Percentiles rank a stretch among this genome's conserved stretches.
These are phyloP conservation scores for Serendipita indica DNA, from an alignment of 768 basidiomycete species.

Conservation along the genomic window DNA sequence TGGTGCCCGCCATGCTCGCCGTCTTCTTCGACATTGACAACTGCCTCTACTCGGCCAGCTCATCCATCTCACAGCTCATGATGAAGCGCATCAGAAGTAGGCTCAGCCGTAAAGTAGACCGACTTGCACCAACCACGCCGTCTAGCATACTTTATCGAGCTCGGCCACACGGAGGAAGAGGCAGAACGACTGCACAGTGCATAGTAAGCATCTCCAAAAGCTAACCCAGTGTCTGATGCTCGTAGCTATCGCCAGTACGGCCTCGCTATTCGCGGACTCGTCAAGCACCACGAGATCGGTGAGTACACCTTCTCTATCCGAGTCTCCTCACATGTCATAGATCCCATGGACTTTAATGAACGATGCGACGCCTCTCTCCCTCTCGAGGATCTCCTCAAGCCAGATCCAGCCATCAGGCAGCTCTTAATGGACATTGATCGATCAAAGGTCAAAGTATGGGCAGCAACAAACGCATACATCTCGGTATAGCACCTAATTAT, in stretches of 20 bases:
- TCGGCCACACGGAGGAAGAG: conserved; percentile 53
- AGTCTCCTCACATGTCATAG: conserved; percentile 23
- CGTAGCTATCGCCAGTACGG: conserved; percentile 35
- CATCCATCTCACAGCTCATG: conserved; percentile 67
- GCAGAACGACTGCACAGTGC: conserved; percentile 52
- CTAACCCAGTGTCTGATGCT: neutral
- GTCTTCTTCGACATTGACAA: conserved; percentile 84
- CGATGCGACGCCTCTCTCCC: conserved; percentile 77
- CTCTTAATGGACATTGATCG: conserved; percentile 69
- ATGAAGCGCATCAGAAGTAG: conserved; percentile 61
- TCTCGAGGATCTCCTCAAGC: conserved; percentile 61
- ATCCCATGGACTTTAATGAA: conserved; percentile 70
- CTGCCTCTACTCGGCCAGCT: conserved; percentile 65
- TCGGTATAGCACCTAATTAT: conserved; percentile 31
- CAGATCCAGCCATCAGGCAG: conserved; percentile 43
- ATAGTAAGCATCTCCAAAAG: conserved; percentile 45
- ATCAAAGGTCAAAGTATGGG: conserved; percentile 67
- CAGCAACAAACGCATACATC: conserved; percentile 70
- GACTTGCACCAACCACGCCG: neutral
- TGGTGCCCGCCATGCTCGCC: neutral
- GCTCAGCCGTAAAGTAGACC: conserved; percentile 10
- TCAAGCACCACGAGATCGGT: conserved; percentile 65
- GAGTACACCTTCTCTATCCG: conserved; percentile 11
- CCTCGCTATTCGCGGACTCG: conserved; percentile 64
- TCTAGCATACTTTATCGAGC: conserved; percentile 64